These are phyloP conservation scores for Ceratobasidium sp. DNA, from an alignment of 1,284 basidiomycete genomes.

Conservation along the genomic window DNA sequence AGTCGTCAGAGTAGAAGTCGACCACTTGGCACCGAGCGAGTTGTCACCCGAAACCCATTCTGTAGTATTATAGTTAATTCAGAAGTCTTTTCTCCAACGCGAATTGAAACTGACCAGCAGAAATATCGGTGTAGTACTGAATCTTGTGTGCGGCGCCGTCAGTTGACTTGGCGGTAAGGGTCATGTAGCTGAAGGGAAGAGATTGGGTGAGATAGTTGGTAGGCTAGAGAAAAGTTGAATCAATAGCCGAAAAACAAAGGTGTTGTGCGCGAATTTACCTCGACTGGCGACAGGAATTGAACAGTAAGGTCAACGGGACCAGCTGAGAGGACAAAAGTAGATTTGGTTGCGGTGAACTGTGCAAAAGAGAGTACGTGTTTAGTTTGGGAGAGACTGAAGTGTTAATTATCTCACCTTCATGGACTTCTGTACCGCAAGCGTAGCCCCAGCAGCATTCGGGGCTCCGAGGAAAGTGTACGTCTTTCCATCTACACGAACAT, in stretches of 20 bases:
- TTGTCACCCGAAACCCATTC: constrained; percentile 69
- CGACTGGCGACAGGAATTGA: constrained; percentile 74
- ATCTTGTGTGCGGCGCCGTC: constrained; percentile 69
- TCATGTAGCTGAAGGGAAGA: constrained; percentile 72
- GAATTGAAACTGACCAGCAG: constrained; percentile 49
- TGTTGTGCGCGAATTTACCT: no score
- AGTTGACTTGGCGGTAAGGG: constrained; percentile 68
- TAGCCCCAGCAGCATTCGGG: constrained; percentile 63
- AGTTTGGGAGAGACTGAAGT: no score
- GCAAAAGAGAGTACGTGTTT: not conserved
- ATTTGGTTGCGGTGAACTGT: constrained; percentile 75
- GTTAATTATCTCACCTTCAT: constrained; percentile 60
- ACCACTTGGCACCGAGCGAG: constrained; percentile 67
- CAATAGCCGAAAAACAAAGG: constrained; percentile 5
- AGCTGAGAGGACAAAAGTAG: constrained; percentile 70
- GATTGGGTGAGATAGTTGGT: constrained; percentile 62
- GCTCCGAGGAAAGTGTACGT: constrained; percentile 72
- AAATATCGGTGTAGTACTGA: constrained; percentile 67
- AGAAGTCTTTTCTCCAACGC: no score
- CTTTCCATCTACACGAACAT: constrained; percentile 70
- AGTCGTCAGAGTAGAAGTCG: constrained; percentile 57
- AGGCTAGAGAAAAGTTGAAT: constrained; percentile 50
- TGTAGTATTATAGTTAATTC: constrained; percentile 59
- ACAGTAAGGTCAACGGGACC: constrained; percentile 72
- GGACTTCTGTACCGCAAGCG: constrained; percentile 70